These are phyloP conservation scores for Populus tomentosa DNA, from an alignment of 441 rosid species.

Conservation along the genomic window DNA sequence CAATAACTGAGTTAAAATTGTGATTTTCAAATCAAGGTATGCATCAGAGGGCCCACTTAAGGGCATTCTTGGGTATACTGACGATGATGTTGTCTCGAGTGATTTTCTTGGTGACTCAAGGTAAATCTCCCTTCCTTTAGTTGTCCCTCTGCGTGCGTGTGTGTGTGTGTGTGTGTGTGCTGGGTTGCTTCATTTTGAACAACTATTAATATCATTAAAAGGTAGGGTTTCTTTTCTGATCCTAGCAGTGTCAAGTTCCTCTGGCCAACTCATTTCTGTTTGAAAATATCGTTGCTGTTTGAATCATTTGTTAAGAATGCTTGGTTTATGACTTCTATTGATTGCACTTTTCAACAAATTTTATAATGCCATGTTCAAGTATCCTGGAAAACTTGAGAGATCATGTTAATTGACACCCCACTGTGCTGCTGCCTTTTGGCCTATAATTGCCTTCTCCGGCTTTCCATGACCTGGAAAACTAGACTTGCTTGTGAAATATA, in stretches of 20 bases:
- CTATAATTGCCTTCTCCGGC: no score
- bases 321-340: neutral
- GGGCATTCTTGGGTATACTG: conserved; percentile 98
- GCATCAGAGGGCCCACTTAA: conserved; percentile 87
- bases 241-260: neutral
- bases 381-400: neutral
- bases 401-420: no score
- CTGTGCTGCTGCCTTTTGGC: no score
- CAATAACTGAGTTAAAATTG: conserved; percentile 2
- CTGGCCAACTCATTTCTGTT: neutral
- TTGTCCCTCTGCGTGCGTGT: neutral
- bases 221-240: neutral
- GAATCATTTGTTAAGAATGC: neutral
- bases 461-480: neutral
- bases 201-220: neutral
- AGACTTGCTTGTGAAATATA: neutral
- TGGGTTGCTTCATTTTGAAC: neutral
- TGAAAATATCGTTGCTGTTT: neutral
- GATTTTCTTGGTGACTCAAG: conserved; percentile 96
- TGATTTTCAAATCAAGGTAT: conserved; percentile 41
- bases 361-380: neutral
- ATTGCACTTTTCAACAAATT: neutral
- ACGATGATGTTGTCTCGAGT: conserved; percentile 96
- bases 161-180: no score
- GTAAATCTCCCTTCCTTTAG: conserved; percentile 30